A percentile compares a stretch with the other conserved stretches of the same genome.
phyloP scores from a whole-genome alignment of 768 basidiomycete species.

The Pleurotus pulmonarius region DNA sequence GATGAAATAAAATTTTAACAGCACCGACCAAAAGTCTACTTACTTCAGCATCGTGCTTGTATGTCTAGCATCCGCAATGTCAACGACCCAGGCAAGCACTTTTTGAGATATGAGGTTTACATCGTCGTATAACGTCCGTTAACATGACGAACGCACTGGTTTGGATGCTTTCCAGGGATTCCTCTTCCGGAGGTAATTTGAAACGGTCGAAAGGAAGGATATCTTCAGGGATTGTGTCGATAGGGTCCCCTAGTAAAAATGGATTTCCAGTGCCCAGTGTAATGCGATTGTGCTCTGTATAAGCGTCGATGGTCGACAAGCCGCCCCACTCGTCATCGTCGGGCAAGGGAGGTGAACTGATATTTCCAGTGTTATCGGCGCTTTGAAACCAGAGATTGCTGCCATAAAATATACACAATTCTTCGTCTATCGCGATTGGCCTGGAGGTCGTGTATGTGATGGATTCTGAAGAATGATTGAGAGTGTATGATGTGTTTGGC shows the following conservation, averaged over 20 bases:
- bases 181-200: conserved; percentile 63
- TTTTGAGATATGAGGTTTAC: neutral
- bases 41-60: conserved; percentile 65
- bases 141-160: conserved; percentile 37
- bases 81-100: conserved; percentile 79
- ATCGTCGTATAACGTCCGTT: too few relatives aligned
- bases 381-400: conserved; percentile 56
- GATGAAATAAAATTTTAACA: neutral
- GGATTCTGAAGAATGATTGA: conserved; percentile 50
- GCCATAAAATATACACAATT: conserved; percentile 78
- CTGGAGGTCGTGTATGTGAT: conserved; percentile 61
- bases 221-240: conserved; percentile 51
- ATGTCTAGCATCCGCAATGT: conserved; percentile 58
- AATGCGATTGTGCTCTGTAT: conserved; percentile 13
- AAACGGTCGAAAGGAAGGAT: conserved; percentile 65
- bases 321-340: conserved; percentile 44
- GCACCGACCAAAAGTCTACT: conserved; percentile 10
- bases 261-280: conserved; percentile 17
- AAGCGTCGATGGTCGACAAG: conserved; percentile 23
- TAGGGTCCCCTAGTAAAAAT: conserved; percentile 31
- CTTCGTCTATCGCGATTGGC: conserved; percentile 55
- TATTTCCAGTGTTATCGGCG: neutral
- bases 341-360: neutral
- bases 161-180: conserved; percentile 60
- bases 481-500: conserved; percentile 67